Evolutionary conservation across 352 stramenopile species (phyloP).

Genomic region (Globisporangium middletonii): DNA sequence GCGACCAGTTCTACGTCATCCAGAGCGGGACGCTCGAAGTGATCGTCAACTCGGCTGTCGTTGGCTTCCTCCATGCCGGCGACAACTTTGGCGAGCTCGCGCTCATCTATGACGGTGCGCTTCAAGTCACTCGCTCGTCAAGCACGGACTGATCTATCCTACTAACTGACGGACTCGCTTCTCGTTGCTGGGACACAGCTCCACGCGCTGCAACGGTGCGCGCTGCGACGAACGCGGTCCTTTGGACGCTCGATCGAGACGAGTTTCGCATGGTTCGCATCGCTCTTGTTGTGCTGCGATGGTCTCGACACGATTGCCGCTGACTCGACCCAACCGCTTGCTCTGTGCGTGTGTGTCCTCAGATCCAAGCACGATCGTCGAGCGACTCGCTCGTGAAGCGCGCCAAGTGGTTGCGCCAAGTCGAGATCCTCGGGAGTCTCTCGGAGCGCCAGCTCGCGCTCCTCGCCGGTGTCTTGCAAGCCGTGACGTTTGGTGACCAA

Average conservation of each 20-base stretch:
- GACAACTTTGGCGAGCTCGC: constrained; percentile 89
- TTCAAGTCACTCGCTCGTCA: background rate
- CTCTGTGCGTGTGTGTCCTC: background rate
- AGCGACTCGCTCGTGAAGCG: constrained; percentile 71
- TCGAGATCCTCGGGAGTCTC: constrained; percentile 63
- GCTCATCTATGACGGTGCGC: constrained; percentile 80
- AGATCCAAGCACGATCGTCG: constrained; percentile 69
- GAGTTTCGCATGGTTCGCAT: constrained; percentile 66
- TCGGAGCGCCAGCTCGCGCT: constrained; percentile 63
- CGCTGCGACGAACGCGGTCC: constrained; percentile 79
- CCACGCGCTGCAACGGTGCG: constrained; percentile 89
- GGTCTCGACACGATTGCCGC: background rate
- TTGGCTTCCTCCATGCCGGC: constrained; percentile 46
- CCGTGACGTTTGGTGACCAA: constrained; percentile 53
- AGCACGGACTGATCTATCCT: background rate
- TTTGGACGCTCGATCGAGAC: constrained; percentile 88
- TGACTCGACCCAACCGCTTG: background rate
- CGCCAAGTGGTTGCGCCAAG: constrained; percentile 63
- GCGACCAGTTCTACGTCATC: constrained; percentile 91
- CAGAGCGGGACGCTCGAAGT: constrained; percentile 58
- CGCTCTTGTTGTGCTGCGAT: constrained; percentile 5
- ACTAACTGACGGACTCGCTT: background rate
- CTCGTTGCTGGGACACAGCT: constrained; percentile 24
- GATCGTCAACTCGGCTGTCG: constrained; percentile 53
- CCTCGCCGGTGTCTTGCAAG: constrained; percentile 54